Conservation (phyloP, 805 yeast genomes). For the Blastobotrys attinorum region DNA sequence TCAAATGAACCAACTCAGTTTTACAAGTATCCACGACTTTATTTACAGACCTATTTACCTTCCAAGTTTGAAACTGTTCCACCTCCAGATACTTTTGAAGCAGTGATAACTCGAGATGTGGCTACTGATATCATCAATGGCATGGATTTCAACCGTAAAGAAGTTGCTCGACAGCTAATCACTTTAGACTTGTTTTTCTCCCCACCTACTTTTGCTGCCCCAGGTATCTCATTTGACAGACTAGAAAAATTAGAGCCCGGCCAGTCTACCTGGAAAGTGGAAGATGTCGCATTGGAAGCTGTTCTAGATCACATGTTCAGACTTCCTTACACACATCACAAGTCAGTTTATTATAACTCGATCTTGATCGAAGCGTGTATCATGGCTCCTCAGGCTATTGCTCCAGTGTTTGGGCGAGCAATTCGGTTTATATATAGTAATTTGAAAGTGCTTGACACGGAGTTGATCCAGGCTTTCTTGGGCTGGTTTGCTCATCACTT, state of each 20-base stretch:
- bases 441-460: constrained; percentile 63
- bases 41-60: constrained; percentile 51
- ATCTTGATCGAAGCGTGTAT: constrained; percentile 81
- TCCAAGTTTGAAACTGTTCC: constrained; percentile 59
- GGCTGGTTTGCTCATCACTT: constrained; percentile 93
- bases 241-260: constrained; percentile 33
- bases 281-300: constrained; percentile 80
- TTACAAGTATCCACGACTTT: constrained; percentile 22
- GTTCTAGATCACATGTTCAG: constrained; percentile 70
- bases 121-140: constrained; percentile 66
- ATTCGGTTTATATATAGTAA: constrained; percentile 72
- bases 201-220: constrained; percentile 53
- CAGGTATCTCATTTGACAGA: constrained; percentile 74
- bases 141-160: constrained; percentile 82
- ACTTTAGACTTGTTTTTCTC: constrained; percentile 66
- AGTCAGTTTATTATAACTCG: constrained; percentile 72
- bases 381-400: constrained; percentile 72
- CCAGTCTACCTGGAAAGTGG: constrained; percentile 77
- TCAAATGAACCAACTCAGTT: constrained; percentile 1
- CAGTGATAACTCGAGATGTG: constrained; percentile 66
- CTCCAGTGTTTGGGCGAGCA: constrained; percentile 92
- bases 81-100: constrained; percentile 40
- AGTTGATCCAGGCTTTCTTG: constrained; percentile 59
- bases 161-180: constrained; percentile 76
- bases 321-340: constrained; percentile 59